Evolutionary conservation across 306 rosid species (phyloP), one percentile per base, ranked within the genome.

Genomic region (Dalbergia cultrata): DNA sequence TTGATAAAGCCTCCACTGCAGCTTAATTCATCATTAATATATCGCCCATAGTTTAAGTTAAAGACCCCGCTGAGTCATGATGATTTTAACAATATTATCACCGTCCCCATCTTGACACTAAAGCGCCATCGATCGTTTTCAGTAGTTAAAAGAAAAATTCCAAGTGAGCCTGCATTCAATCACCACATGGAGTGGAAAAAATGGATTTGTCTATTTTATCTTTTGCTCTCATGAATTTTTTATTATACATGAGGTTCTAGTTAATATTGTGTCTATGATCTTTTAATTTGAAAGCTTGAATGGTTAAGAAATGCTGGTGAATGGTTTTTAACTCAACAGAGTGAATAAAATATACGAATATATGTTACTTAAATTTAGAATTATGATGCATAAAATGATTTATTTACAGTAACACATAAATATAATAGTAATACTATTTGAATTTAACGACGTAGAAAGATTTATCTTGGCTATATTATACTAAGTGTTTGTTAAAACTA

Each of bases 71-170:
- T 43, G 47, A 43, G 10, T 43, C 47, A 56, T 18, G 12, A 17
- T 56, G 61, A 18, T 18, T 56, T 1, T 45, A 47, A 49, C 22
- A 22, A 26, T 7, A 37, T 37, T 10, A 12, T 44, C 74, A 49
- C 8, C 74, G 14, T 26, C 43, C 57, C 31, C 12, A 44, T 68
- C 73, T 14, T 22, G 59, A n/a, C 59, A 22, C 43, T 22, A 47
- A 47, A 22, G 17, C 7, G 14, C 19, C 9, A 26, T 70, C 52
- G 22, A 26, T 49, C 22, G 44, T 7, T 49, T 26, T 70, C 60
- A 49, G 12, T 45, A 4, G 59, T 47, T 70, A 26, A 70, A 68
- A 49, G 60, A 31, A 70, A 70, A 70, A 6, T 70, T 49, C 26
- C 9, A 26, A 26, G 22, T 69, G 59, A 47, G 52, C 13, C 31